A percentile compares a stretch with the other conserved stretches of the same genome.
Conservation (phyloP, 345 rosid genomes). For the Barbarea vulgaris region DNA sequence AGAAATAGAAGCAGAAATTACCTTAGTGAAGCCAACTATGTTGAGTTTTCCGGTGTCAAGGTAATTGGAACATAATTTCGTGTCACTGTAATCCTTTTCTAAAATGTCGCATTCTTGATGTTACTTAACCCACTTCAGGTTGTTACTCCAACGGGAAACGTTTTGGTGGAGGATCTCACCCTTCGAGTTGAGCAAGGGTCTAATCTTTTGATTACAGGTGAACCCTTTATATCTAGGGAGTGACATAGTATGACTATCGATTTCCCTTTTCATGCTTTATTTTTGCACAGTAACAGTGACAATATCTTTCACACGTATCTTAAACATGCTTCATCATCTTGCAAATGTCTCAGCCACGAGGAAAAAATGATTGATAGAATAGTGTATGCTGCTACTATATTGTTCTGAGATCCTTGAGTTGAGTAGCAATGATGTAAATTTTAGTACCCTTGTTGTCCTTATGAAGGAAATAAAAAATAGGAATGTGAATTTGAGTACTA, state of each 20-base stretch:
- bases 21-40: conserved; percentile 84
- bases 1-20: conserved; percentile 72
- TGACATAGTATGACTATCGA: conserved; percentile 1
- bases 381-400: conserved; percentile 1
- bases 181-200: conserved; percentile 90
- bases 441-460: conserved; percentile 10
- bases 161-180: conserved; percentile 88
- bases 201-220: conserved; percentile 98
- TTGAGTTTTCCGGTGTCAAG: conserved; percentile 95
- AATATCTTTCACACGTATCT: not conserved
- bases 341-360: not conserved
- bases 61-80: conserved; percentile 46
- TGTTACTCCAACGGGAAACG: conserved; percentile 93
- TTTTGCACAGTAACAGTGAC: not conserved
- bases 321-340: not conserved
- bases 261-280: not conserved
- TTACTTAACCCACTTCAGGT: conserved; percentile 56
- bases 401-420: conserved; percentile 1
- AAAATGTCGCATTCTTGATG: conserved; percentile 25
- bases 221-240: conserved; percentile 18
- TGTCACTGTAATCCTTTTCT: conserved; percentile 10
- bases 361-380: not conserved
- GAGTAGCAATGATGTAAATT: conserved; percentile 3
- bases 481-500: not conserved
- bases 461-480: conserved; percentile 8